Evolutionary conservation across 495 filamentous ascomycete species (phyloP), one percentile per base, ranked within the genome.

Genomic region (Annulohypoxylon bovei): DNA sequence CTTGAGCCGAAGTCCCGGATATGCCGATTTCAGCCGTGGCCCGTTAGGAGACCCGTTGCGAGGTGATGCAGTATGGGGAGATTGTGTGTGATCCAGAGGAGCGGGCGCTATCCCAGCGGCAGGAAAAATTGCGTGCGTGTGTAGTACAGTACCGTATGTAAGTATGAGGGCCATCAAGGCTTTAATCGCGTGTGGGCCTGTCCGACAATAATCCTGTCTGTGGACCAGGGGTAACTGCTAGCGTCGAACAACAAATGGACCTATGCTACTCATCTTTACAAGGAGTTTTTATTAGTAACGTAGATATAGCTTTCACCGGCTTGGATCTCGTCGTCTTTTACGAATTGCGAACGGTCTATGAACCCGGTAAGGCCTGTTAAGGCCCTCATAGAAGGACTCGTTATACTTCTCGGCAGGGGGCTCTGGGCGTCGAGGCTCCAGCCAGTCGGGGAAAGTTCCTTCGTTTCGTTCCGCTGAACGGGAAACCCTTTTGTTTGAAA

Each of bases 51-150:
- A 64, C 65, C 70, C 65, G 42, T 72, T 12, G 54, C 40, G 46
- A 66, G 62, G 55, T n/a, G n/a, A n/a, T n/a, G n/a, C n/a, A n/a
- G n/a, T 35, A 58, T 55, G 46, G 67, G 11, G 32, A 35, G 32
- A 35, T 1, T 25, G 50, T 57, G 54, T 64, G 47, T 74, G 74
- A 70, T 73, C 72, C 66, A 71, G 72, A 75, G 69, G 72, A 60
- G 69, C 54, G 64, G 64, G 55, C 55, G 63, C 65, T 54, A 65
- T 68, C 64, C 55, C 66, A 73, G 70, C 75, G 70, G 72, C 65
- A 77, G 68, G 70, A 68, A 75, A 75, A 75, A 75, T 77, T 73
- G 68, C 75, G 70, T 75, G 72, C 72, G 67, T 71, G 63, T 57
- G 65, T 67, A 65, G 70, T 68, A 72, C 65, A 20, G 65, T 42